Percentiles rank a stretch among this genome's conserved stretches.
Conservation (phyloP, 1,284 basidiomycete genomes). For the Ceratobasidium theobromae region DNA sequence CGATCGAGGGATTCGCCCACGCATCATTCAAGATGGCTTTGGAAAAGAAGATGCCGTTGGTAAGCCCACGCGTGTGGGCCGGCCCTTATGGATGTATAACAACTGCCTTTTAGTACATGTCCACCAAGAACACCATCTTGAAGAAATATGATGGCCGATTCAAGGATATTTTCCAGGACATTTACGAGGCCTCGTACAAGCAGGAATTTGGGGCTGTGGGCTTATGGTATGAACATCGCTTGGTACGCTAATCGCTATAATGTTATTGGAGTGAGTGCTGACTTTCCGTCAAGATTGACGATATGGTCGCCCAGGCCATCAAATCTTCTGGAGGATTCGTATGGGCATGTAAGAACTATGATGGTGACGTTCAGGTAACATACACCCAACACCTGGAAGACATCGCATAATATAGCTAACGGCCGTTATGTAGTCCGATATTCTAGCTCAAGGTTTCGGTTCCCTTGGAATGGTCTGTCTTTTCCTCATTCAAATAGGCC, state of each 20-base stretch:
- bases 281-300: conserved; percentile 56
- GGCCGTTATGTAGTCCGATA: conserved; percentile 65
- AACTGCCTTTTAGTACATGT: conserved; percentile 68
- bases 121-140: conserved; percentile 97
- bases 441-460: conserved; percentile 85
- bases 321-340: conserved; percentile 97
- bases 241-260: conserved; percentile 46
- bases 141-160: conserved; percentile 97
- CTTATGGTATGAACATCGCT: conserved; percentile 96
- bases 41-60: conserved; percentile 88
- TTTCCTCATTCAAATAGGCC: conserved; percentile 39
- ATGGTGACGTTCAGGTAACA: conserved; percentile 76
- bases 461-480: conserved; percentile 65
- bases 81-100: not conserved
- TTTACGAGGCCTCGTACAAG: conserved; percentile 86
- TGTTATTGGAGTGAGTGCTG: conserved; percentile 32
- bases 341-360: conserved; percentile 98
- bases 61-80: conserved; percentile 43
- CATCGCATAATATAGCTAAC: conserved; percentile 4
- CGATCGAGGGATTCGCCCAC: conserved; percentile 94
- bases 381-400: not conserved
- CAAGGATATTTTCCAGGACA: conserved; percentile 98
- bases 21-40: conserved; percentile 99
- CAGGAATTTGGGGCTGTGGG: conserved; percentile 75
- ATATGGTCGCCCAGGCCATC: conserved; percentile 97